Evolutionary conservation across 805 yeast genomes (phyloP), one percentile per base, ranked within the genome.

Genomic region (Grigorovia humatica): DNA sequence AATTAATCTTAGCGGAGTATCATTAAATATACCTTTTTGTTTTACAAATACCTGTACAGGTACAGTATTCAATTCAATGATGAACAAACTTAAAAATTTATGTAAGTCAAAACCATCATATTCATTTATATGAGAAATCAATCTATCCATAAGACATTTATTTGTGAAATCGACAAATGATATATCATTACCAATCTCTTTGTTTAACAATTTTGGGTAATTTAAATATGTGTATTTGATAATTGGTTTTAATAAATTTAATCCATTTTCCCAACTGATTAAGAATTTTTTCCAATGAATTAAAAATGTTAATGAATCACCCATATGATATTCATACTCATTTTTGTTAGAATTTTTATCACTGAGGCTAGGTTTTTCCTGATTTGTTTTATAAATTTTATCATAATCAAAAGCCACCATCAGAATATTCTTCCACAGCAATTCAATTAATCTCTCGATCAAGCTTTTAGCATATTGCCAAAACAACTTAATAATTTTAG

Each of bases 211-310:
- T 19, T 32, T 19, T 4, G 55, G 54, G 46, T 51, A 54, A 48
- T 59, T 59, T 17, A 20, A 20, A 15, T 45, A 44, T 15, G 51
- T 30, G 47, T 57, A 59, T 9, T 48, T 49, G 4, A 55, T 35
- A 2, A 55, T 29, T n/a, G 61, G 59, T 8, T n/a, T 15, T 38
- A 38, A 38, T 9, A 38, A 15, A 12, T 38, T n/a, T 15, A 15
- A 7, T 7, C 42, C 42, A 38, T 38, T 38, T 7, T 13, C 42
- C 42, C 42, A 38, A 15, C 3, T 8, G 17, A 13, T 38, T 8
- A 38, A 15, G 15, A 38, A 38, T 38, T 38, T 38, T 15, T 38
- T 38, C 42, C 42, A 38, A 38, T 32, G 15, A 32, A 13, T 32
- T 8, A 32, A 32, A 13, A 32, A 32, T 13, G 38, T 32, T 4